Evolutionary conservation across 2,329 filamentous ascomycete species (phyloP).

Genomic region (Aspergillus tanneri): DNA sequence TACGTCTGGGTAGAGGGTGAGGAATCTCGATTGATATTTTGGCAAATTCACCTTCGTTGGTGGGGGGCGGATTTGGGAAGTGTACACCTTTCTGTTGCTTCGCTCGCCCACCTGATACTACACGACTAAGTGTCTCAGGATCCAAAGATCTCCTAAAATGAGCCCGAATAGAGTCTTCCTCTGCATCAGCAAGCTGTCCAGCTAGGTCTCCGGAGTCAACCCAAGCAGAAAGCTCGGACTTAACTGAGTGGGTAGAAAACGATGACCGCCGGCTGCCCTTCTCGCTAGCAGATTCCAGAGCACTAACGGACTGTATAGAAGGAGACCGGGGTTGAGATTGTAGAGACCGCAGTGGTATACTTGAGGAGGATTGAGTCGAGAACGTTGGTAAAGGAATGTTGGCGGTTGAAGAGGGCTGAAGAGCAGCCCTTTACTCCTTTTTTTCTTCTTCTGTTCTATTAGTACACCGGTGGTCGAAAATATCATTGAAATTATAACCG

Average conservation of each 20-base stretch:
- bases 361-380: constrained; percentile 65
- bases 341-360: constrained; percentile 83
- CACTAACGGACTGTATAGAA: constrained; percentile 36
- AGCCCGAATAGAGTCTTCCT: constrained; percentile 71
- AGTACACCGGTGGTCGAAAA: background rate
- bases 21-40: constrained; percentile 69
- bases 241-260: constrained; percentile 50
- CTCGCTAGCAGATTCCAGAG: constrained; percentile 46
- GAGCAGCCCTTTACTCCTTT: constrained; percentile 58
- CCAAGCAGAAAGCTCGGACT: constrained; percentile 77
- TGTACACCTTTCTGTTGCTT: constrained; percentile 65
- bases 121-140: constrained; percentile 54
- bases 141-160: constrained; percentile 67
- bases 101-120: constrained; percentile 34
- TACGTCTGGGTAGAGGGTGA: constrained; percentile 60
- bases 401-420: constrained; percentile 71
- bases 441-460: constrained; percentile 1
- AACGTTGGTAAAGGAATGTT: constrained; percentile 77
- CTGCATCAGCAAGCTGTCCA: constrained; percentile 80
- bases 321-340: constrained; percentile 36
- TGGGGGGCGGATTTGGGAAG: constrained; percentile 57
- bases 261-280: constrained; percentile 56
- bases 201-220: constrained; percentile 93
- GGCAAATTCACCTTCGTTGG: constrained; percentile 37
- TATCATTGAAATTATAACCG: background rate